Evolutionary conservation across 495 filamentous ascomycete genomes (phyloP).

Genomic region (Amniculicola lignicola): DNA sequence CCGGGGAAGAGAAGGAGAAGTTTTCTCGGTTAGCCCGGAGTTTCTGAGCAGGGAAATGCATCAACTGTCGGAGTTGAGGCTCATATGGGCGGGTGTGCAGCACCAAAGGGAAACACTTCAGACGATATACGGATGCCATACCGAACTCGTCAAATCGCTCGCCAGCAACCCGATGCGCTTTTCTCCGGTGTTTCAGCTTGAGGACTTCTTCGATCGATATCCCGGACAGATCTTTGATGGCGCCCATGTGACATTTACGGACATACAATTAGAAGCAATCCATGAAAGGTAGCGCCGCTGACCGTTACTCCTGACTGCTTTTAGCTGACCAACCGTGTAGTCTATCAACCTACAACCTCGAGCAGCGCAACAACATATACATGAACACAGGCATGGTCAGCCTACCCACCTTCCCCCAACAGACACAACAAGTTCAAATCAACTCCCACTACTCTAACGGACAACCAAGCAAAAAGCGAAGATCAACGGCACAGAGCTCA

Average conservation of each 20-base stretch:
- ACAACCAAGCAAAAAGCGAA: slow-evolving; percentile 21
- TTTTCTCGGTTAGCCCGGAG: slow-evolving; percentile 62
- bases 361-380: slow-evolving; percentile 32
- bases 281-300: slow-evolving; percentile 33
- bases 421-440: not conserved
- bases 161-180: slow-evolving; percentile 64
- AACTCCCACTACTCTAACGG: slow-evolving; percentile 21
- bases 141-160: slow-evolving; percentile 68
- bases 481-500: slow-evolving; percentile 23
- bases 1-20: slow-evolving; percentile 60
- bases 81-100: slow-evolving; percentile 71
- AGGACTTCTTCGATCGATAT: slow-evolving; percentile 85
- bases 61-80: slow-evolving; percentile 68
- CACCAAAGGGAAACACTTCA: slow-evolving; percentile 76
- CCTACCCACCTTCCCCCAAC: slow-evolving; percentile 3
- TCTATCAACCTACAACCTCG: slow-evolving; percentile 29
- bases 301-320: not conserved
- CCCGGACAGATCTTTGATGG: slow-evolving; percentile 52
- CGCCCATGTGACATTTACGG: slow-evolving; percentile 50
- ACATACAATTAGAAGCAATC: slow-evolving; percentile 36
- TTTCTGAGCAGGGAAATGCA: slow-evolving; percentile 75
- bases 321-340: slow-evolving; percentile 12
- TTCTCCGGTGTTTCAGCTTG: slow-evolving; percentile 74
- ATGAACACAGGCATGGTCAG: slow-evolving; percentile 16
- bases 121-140: slow-evolving; percentile 67